Base-by-base conservation (phyloP, 108 stramenopile genomes). In the Nitzschia sp. region DNA sequence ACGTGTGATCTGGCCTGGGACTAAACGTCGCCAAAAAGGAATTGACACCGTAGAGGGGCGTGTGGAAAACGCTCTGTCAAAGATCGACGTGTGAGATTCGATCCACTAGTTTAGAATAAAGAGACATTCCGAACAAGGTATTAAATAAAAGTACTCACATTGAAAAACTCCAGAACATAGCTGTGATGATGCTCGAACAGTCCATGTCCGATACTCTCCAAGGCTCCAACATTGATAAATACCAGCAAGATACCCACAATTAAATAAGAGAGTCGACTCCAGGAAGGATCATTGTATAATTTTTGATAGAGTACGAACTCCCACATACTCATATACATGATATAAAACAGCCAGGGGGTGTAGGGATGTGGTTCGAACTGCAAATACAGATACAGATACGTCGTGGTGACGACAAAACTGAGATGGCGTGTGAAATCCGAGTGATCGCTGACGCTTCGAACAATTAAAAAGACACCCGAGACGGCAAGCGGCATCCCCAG, bases 121-220 rank as follows among this genome's bases (percentile, higher is more conserved):
- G 38, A n/a, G n/a, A n/a, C n/a, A n/a, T n/a, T n/a, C n/a, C n/a
- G n/a, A n/a, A n/a, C n/a, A n/a, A n/a, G n/a, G n/a, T n/a, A n/a
- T 9, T 44, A 44, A 1, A 54, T 1, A 22, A 41, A 0, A 44
- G 38, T 17, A 61, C 60, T 38, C 38, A 47, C 45, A 31, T 69
- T 69, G 46, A 69, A 69, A 34, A 71, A 71, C 34, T 71, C 70
- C 60, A 53, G 16, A 27, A 71, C 70, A 38, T 71, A 71, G 26
- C 60, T 62, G 45, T 71, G 70, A 71, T 71, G 70, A 35, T 71
- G 58, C 31, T 71, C 70, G 52, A 62, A 71, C 1, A 71, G 19
- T n/a, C 70, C 70, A 62, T 71, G 70, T 1, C 70, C 70, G 25
- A 71, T 61, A 13, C 59, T 53, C 36, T 71, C 70, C 29, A 71